A percentile compares a stretch with the other conserved stretches of the same genome.
These are phyloP conservation scores for Arabidopsis lyrata DNA, from an alignment of 441 rosid species.

Conservation along the genomic window DNA sequence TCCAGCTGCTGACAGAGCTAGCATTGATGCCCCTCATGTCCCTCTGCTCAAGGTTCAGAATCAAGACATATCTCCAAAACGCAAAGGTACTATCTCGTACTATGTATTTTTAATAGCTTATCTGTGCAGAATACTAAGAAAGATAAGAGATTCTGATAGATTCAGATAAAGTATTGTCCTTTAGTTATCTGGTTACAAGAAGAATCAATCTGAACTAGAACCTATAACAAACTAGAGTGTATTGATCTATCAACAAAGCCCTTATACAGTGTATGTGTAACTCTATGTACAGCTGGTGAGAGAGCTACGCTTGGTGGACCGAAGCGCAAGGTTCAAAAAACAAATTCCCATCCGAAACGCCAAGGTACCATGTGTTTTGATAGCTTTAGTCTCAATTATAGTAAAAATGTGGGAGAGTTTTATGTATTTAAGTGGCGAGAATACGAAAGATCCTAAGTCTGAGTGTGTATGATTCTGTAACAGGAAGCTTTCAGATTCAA, in stretches of 20 bases:
- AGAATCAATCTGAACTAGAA: not conserved
- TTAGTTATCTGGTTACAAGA: not conserved
- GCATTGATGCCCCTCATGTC: not conserved
- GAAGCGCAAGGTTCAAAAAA: slow-evolving; percentile 30
- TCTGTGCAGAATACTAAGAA: not conserved
- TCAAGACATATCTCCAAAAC: slow-evolving; percentile 38
- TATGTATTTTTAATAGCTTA: not conserved
- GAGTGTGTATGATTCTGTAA: slow-evolving; percentile 33
- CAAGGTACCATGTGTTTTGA: slow-evolving; percentile 35
- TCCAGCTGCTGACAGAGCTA: slow-evolving; percentile 1
- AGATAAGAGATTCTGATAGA: not conserved
- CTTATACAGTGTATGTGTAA: slow-evolving; percentile 31
- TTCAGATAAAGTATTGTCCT: not conserved
- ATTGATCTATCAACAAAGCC: not conserved
- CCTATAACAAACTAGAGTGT: not conserved
- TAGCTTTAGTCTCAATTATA: slow-evolving; percentile 14
- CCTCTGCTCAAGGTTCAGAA: slow-evolving; percentile 26
- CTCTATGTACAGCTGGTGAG: slow-evolving; percentile 36
- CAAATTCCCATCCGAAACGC: not conserved
- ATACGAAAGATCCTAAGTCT: not conserved
- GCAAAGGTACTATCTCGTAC: slow-evolving; percentile 41
- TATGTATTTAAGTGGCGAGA: not conserved
- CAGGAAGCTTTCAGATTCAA: slow-evolving; percentile 38
- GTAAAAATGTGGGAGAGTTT: slow-evolving; percentile 12
- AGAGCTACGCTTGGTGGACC: slow-evolving; percentile 11